Evolutionary conservation across 2,329 filamentous ascomycete genomes (phyloP).

Genomic region (Chalaropsis thielavioides): DNA sequence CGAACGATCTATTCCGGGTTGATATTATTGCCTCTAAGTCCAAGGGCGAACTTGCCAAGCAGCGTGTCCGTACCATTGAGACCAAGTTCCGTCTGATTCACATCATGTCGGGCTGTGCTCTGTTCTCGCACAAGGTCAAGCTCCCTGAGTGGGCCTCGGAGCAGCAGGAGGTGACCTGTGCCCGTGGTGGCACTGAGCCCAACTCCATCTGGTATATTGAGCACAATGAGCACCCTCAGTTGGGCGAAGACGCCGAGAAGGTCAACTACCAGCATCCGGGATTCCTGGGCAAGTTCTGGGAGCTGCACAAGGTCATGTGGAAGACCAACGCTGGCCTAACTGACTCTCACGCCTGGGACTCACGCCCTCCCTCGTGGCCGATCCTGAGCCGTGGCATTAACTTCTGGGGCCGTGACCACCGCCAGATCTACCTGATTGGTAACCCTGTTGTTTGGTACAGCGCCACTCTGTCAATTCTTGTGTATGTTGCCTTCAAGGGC

Average conservation of each 20-base stretch:
- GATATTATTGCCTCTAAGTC: constrained; percentile 91
- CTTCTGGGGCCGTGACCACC: constrained; percentile 91
- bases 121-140: constrained; percentile 99
- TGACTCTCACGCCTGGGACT: constrained; percentile 97
- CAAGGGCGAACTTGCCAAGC: constrained; percentile 61
- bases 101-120: constrained; percentile 86
- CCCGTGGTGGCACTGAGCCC: constrained; percentile 74
- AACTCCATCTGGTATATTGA: constrained; percentile 98
- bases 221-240: constrained; percentile 67
- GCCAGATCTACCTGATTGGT: constrained; percentile 90
- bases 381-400: constrained; percentile 89
- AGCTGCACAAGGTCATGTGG: constrained; percentile 98
- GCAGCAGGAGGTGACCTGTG: constrained; percentile 98
- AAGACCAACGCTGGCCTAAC: constrained; percentile 90
- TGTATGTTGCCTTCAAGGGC: constrained; percentile 76
- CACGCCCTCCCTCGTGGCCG: constrained; percentile 84
- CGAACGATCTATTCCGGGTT: constrained; percentile 87
- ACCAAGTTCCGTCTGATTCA: constrained; percentile 93
- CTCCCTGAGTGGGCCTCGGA: constrained; percentile 95
- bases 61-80: constrained; percentile 80
- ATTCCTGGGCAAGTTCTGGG: constrained; percentile 96
- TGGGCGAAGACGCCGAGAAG: constrained; percentile 66
- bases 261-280: constrained; percentile 92
- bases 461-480: constrained; percentile 58
- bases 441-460: constrained; percentile 94